These are phyloP conservation scores for Rhizophora apiculata DNA, from an alignment of 345 rosid genomes.

Conservation along the genomic window DNA sequence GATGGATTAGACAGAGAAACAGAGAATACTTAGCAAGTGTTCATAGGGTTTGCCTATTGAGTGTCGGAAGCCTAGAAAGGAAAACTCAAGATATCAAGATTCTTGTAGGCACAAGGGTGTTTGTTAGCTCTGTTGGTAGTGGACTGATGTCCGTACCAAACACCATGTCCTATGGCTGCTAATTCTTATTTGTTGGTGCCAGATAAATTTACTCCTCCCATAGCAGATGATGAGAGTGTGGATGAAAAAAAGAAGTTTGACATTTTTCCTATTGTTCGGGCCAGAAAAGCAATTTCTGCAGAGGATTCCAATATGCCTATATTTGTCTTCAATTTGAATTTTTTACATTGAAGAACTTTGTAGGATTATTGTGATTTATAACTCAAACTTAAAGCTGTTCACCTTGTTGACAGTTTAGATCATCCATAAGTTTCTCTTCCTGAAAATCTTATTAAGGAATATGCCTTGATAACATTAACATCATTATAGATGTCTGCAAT, in stretches of 20 bases:
- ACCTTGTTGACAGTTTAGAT: not conserved
- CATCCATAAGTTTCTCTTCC: not conserved
- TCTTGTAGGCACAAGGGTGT: not conserved
- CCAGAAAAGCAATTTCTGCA: not conserved
- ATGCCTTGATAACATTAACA: not conserved
- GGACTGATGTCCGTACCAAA: not conserved
- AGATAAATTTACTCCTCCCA: not conserved
- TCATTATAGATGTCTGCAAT: not conserved
- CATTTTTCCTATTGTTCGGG: not conserved
- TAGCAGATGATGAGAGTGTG: conserved; percentile 1
- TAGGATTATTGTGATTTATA: not conserved
- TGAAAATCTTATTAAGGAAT: not conserved
- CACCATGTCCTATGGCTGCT: not conserved
- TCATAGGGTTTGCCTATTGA: not conserved
- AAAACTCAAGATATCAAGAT: not conserved
- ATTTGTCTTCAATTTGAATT: not conserved
- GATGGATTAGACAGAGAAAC: not conserved
- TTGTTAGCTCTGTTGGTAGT: not conserved
- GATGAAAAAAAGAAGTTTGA: not conserved
- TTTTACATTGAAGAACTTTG: not conserved
- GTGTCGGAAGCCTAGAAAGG: not conserved
- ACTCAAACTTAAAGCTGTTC: not conserved
- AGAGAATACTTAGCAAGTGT: not conserved
- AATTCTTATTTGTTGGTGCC: not conserved
- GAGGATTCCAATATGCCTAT: not conserved